Evolutionary conservation across 2,329 filamentous ascomycete species (phyloP).

Genomic region (Trichoderma aggressivum): DNA sequence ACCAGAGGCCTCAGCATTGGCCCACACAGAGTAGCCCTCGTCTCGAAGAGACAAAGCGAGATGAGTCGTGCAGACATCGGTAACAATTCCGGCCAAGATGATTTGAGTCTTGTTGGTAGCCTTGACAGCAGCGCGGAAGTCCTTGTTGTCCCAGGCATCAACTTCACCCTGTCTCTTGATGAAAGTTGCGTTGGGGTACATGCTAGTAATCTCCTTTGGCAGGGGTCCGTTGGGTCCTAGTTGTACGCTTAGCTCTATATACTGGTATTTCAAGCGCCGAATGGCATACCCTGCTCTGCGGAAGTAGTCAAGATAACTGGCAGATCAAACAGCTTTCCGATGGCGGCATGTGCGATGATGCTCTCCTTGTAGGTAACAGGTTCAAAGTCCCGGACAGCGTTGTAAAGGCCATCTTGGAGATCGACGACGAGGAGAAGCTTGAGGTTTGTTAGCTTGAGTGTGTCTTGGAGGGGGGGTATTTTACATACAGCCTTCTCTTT

Average conservation of each 20-base stretch:
- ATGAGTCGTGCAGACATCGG: conserved; percentile 74
- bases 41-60: conserved; percentile 67
- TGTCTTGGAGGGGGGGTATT: not conserved
- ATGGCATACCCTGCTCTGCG: conserved; percentile 48
- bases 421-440: conserved; percentile 38
- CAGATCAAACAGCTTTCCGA: conserved; percentile 61
- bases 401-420: conserved; percentile 37
- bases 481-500: conserved; percentile 11
- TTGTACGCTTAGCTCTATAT: not conserved
- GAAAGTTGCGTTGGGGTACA: conserved; percentile 64
- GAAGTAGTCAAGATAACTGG: conserved; percentile 70
- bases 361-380: conserved; percentile 62
- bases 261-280: not conserved
- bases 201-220: conserved; percentile 37
- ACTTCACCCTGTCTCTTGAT: conserved; percentile 69
- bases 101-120: conserved; percentile 66
- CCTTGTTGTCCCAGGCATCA: conserved; percentile 71
- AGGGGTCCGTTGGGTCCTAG: conserved; percentile 67
- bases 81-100: conserved; percentile 69
- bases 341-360: conserved; percentile 63
- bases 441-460: not conserved
- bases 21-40: conserved; percentile 70
- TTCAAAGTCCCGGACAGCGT: conserved; percentile 61
- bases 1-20: conserved; percentile 68
- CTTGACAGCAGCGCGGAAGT: conserved; percentile 63